phyloP scores from a whole-genome alignment of 345 rosid species.

The Rhodamnia rubescens region DNA sequence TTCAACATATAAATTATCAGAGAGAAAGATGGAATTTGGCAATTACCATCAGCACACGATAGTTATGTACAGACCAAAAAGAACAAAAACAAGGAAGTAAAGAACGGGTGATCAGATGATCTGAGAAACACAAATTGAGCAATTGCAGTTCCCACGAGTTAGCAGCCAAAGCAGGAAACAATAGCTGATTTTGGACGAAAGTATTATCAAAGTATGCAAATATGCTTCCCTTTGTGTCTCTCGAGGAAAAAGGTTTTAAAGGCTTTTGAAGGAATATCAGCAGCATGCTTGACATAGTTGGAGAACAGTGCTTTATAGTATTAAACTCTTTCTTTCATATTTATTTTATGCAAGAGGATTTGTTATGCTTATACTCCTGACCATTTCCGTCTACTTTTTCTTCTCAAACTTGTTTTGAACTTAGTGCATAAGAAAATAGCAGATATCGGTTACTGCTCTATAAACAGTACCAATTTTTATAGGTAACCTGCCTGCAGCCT shows the following conservation, averaged over 20 bases:
- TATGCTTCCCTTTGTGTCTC: not conserved
- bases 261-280: not conserved
- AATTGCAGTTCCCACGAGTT: not conserved
- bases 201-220: not conserved
- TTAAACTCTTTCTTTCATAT: not conserved
- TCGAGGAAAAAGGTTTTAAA: not conserved
- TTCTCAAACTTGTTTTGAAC: not conserved
- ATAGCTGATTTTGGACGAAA: not conserved
- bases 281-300: not conserved
- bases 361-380: not conserved
- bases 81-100: not conserved
- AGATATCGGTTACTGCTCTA: not conserved
- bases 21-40: not conserved
- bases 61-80: not conserved
- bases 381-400: not conserved
- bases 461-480: not conserved
- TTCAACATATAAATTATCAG: not conserved
- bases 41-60: not conserved
- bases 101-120: not conserved
- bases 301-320: not conserved
- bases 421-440: not conserved
- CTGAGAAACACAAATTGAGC: not conserved
- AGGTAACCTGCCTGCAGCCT: conserved; percentile 77
- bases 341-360: not conserved
- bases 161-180: not conserved